Percentiles rank a stretch among this genome's conserved stretches.
Conservation (phyloP, 441 rosid species). For the Arabidopsis lyrata region DNA sequence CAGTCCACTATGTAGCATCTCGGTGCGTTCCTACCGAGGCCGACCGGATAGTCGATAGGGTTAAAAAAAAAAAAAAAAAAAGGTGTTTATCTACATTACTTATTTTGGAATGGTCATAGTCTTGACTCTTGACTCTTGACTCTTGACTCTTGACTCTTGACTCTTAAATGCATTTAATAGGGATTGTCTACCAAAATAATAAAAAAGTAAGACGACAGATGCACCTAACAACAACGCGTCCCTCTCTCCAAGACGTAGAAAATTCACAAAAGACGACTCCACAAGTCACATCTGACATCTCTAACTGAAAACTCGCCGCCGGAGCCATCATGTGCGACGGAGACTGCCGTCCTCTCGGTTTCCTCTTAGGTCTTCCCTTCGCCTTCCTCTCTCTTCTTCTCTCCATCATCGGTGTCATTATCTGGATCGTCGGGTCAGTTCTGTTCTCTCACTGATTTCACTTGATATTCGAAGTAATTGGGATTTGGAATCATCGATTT, state of each 20-base stretch:
- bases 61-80: no score
- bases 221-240: no score
- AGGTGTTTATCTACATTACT: no score
- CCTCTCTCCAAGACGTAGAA: background rate
- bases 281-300: background rate
- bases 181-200: no score
- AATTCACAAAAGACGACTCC: constrained; percentile 23
- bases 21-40: no score
- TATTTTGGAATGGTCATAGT: no score
- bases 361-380: constrained; percentile 87
- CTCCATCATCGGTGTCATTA: constrained; percentile 68
- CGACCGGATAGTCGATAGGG: no score
- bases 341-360: constrained; percentile 87
- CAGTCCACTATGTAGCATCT: no score
- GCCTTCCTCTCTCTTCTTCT: constrained; percentile 77
- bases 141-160: no score
- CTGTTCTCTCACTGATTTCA: constrained; percentile 7
- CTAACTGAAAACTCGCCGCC: constrained; percentile 12
- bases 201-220: no score
- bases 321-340: constrained; percentile 62
- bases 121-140: no score
- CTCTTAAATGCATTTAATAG: no score
- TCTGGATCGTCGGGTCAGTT: constrained; percentile 89
- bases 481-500: background rate
- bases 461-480: background rate